phyloP scores from a whole-genome alignment of 805 yeast species.

The Starmerella riodocensis region DNA sequence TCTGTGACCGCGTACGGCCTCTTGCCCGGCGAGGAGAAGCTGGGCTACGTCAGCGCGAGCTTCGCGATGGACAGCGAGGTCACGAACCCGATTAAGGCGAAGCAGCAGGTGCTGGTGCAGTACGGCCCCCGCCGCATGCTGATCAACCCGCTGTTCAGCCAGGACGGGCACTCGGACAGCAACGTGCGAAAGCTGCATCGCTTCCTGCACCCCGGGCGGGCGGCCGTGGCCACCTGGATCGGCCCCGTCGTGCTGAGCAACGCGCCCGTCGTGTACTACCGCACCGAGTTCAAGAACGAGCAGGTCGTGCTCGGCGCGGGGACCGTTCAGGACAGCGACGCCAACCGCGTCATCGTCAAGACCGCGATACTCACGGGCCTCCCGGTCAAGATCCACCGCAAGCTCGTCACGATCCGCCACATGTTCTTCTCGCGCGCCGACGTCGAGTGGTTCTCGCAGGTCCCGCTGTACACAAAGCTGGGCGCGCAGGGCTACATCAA shows the following conservation, averaged over 20 bases:
- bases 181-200: constrained; percentile 79
- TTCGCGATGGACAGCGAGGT: constrained; percentile 82
- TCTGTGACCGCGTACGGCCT: constrained; percentile 48
- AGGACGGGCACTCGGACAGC: constrained; percentile 55
- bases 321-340: constrained; percentile 74
- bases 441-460: constrained; percentile 74
- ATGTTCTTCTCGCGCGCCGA: constrained; percentile 94
- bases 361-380: constrained; percentile 85
- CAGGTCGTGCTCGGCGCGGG: constrained; percentile 72
- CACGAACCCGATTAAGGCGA: constrained; percentile 73
- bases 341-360: constrained; percentile 72
- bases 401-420: constrained; percentile 81
- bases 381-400: constrained; percentile 88
- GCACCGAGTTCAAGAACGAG: constrained; percentile 9
- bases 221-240: constrained; percentile 70
- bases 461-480: constrained; percentile 81
- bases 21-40: constrained; percentile 74
- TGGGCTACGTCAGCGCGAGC: constrained; percentile 68
- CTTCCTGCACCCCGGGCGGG: constrained; percentile 63
- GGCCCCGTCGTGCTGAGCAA: constrained; percentile 77
- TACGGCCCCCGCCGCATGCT: constrained; percentile 84
- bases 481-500: constrained; percentile 93
- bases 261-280: constrained; percentile 32
- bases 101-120: constrained; percentile 69
- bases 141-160: constrained; percentile 72